Conservation (phyloP, 345 rosid species). For the Anastatica hierochuntica region DNA sequence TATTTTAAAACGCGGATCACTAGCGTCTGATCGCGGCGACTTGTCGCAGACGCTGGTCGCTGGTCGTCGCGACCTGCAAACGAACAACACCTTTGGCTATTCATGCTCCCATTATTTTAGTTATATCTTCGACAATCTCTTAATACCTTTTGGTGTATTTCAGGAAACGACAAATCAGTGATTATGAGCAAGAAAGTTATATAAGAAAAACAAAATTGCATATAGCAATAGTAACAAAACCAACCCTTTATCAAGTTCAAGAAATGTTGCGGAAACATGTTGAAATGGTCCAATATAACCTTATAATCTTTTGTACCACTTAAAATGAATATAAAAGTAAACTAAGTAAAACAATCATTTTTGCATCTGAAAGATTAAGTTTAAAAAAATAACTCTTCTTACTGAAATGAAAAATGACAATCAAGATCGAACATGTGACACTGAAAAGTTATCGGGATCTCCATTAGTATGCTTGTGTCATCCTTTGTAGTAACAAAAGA, state of each 20-base stretch:
- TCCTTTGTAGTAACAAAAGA: conserved; percentile 55
- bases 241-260: conserved; percentile 60
- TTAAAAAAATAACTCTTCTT: background rate
- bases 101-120: conserved; percentile 75
- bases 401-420: conserved; percentile 84
- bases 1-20: no score
- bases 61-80: no score
- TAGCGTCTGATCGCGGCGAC: no score
- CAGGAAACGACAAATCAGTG: no score
- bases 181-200: background rate
- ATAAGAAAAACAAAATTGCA: background rate
- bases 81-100: no score
- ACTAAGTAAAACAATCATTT: background rate
- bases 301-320: conserved; percentile 73
- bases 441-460: conserved; percentile 59
- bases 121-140: conserved; percentile 58
- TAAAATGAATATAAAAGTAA: conserved; percentile 10
- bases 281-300: conserved; percentile 84
- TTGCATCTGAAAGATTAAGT: background rate
- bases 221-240: no score
- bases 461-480: conserved; percentile 70
- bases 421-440: conserved; percentile 50
- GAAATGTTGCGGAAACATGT: conserved; percentile 65
- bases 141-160: conserved; percentile 48
- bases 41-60: no score